Conservation (phyloP, 257 asterid species). For the Jaltomata sinuosa region DNA sequence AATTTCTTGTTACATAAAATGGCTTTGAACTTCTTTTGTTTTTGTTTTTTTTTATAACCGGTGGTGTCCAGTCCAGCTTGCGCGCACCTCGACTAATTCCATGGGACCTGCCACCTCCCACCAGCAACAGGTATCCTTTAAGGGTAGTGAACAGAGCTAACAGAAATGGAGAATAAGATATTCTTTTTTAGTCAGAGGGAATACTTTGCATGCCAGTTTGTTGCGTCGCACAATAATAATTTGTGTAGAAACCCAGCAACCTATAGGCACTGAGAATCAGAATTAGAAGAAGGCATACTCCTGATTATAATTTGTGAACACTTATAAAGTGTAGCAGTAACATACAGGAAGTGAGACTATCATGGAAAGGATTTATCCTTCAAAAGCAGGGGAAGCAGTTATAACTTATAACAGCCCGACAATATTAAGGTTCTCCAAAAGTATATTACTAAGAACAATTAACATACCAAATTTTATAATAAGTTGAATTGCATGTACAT, state of each 20-base stretch:
- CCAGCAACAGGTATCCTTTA: too few species aligned
- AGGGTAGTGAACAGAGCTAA: background rate
- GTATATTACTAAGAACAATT: background rate
- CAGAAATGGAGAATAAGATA: background rate
- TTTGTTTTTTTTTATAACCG: too few species aligned
- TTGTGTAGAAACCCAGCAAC: background rate
- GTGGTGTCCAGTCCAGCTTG: too few species aligned
- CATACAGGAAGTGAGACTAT: background rate
- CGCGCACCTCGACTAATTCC: too few species aligned
- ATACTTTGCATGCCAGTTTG: background rate
- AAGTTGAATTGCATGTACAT: conserved; percentile 74
- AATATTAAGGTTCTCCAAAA: background rate
- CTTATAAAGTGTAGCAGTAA: background rate
- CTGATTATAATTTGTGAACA: background rate
- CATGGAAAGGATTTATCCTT: background rate
- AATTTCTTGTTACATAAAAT: background rate
- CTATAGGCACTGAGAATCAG: background rate
- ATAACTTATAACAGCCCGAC: background rate
- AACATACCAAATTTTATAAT: conserved; percentile 78
- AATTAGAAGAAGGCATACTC: background rate
- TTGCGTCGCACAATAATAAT: background rate
- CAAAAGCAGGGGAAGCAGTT: background rate
- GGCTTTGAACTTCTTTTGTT: background rate
- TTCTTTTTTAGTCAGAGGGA: background rate
- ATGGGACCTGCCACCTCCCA: too few species aligned